A percentile compares a stretch with the other conserved stretches of the same genome.
phyloP scores from a whole-genome alignment of 768 basidiomycete genomes.

The Mycena albidolilacea region DNA sequence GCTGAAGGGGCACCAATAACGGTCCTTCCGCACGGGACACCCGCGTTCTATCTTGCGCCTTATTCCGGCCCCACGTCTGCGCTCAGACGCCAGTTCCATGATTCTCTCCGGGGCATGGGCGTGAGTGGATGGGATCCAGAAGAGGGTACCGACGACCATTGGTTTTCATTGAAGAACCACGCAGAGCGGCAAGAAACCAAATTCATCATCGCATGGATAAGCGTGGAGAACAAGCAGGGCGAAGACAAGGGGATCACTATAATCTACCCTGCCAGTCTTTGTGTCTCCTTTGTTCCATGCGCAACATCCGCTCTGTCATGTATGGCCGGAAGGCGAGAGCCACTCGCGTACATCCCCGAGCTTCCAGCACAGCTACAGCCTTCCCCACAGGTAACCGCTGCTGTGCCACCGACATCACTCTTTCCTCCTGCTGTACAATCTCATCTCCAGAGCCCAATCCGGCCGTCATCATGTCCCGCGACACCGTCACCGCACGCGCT shows the following conservation, averaged over 20 bases:
- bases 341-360: slow-evolving; percentile 72
- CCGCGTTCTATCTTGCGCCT: slow-evolving; percentile 80
- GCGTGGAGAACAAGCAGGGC: slow-evolving; percentile 82
- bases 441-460: slow-evolving; percentile 30
- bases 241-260: slow-evolving; percentile 85
- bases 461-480: slow-evolving; percentile 49
- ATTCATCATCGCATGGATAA: slow-evolving; percentile 82
- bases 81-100: slow-evolving; percentile 73
- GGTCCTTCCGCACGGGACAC: slow-evolving; percentile 78
- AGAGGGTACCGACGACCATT: slow-evolving; percentile 35
- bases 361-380: slow-evolving; percentile 75
- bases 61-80: slow-evolving; percentile 78
- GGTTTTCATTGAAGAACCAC: slow-evolving; percentile 39
- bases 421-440: slow-evolving; percentile 39
- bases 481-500: slow-evolving; percentile 52
- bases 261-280: slow-evolving; percentile 79
- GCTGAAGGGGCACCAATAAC: slow-evolving; percentile 76
- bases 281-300: slow-evolving; percentile 61
- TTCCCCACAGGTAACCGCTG: slow-evolving; percentile 58
- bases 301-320: slow-evolving; percentile 46
- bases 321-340: slow-evolving; percentile 54
- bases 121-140: slow-evolving; percentile 66
- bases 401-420: slow-evolving; percentile 45
- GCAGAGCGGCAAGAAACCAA: slow-evolving; percentile 36
- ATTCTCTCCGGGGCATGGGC: slow-evolving; percentile 75